Conservation (phyloP, 352 stramenopile genomes). For the Pythium rhizo-oryzae region DNA sequence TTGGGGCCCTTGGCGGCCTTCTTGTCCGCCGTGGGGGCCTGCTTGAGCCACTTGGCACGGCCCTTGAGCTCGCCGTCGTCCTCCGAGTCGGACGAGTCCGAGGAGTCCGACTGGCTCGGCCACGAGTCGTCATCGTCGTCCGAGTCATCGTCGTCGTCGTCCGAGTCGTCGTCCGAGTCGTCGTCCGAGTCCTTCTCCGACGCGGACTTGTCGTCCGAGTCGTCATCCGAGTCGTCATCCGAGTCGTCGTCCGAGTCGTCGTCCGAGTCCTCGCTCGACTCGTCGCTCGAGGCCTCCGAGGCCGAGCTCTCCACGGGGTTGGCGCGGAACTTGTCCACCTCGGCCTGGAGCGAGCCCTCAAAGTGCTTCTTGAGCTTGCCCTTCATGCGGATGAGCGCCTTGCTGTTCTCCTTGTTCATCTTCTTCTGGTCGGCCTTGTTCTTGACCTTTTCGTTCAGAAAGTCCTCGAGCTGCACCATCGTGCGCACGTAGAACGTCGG, state of each 20-base stretch:
- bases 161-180: constrained; percentile 35
- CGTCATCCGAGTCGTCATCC: constrained; percentile 32
- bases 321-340: constrained; percentile 91
- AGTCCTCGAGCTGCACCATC: constrained; percentile 94
- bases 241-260: constrained; percentile 37
- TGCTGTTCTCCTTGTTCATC: constrained; percentile 95
- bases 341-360: constrained; percentile 80
- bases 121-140: constrained; percentile 37
- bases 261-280: constrained; percentile 42
- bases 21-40: constrained; percentile 61
- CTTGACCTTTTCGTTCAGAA: constrained; percentile 90
- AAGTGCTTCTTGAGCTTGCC: constrained; percentile 97
- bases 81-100: constrained; percentile 61
- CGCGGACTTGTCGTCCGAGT: constrained; percentile 28
- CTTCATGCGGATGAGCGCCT: constrained; percentile 98
- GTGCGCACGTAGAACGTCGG: constrained; percentile 94
- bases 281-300: constrained; percentile 48
- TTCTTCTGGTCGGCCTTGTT: constrained; percentile 98
- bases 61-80: constrained; percentile 94
- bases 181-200: constrained; percentile 34
- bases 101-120: constrained; percentile 49
- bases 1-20: constrained; percentile 28
- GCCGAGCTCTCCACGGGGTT: constrained; percentile 88
- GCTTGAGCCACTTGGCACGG: constrained; percentile 96
- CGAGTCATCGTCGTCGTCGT: constrained; percentile 38